Base-by-base conservation (phyloP, 1,284 basidiomycete species). In the Waitea zeae region DNA sequence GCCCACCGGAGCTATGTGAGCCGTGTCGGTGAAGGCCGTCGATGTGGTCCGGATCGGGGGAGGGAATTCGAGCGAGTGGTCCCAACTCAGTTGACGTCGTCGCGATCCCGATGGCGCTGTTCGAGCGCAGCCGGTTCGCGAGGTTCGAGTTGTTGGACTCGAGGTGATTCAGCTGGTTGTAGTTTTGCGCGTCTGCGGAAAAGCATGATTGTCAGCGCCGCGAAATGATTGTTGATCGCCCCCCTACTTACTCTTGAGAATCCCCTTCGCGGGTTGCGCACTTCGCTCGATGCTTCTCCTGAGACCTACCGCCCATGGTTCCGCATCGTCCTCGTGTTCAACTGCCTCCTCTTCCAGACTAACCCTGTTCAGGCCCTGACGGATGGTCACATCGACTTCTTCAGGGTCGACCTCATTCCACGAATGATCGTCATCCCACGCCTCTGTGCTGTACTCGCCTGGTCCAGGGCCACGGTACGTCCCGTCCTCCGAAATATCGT, bases 31-130 rank as follows among this genome's bases (percentile, higher is more conserved):
- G 73, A 37, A 87, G 61, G 11, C 86, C 84, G 46, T 90, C 87
- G 39, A 89, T 82, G 42, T 84, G 77, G 47, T 80, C 81, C 22
- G 84, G 81, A 48, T 86, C 76, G 1, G 79, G 74, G 3, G 76
- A 72, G 28, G 83, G 80, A 38, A 87, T 74, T 36, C 68, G 71
- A 7, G 82, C 75, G 34, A 88, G 61, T 4, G 82, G 81, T 17
- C 80, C 79, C 18, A 75, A 58, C 47, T 77, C 73, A 17, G 56
- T 51, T 5, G 48, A 48, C 33, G 64, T 12, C 63, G 62, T 40
- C 65, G 65, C 30, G 65, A 69, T 30, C 29, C 29, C 15, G 47
- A 75, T 79, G 52, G 84, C 78, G 12, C 86, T 89, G 52, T 86
- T 86, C 28, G 84, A 77, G 32, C 86, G 71, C 41, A 58, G 61